These are phyloP conservation scores for Mortierella sp. DNA, from an alignment of 371 early-diverging fungal genomes.

Conservation along the genomic window DNA sequence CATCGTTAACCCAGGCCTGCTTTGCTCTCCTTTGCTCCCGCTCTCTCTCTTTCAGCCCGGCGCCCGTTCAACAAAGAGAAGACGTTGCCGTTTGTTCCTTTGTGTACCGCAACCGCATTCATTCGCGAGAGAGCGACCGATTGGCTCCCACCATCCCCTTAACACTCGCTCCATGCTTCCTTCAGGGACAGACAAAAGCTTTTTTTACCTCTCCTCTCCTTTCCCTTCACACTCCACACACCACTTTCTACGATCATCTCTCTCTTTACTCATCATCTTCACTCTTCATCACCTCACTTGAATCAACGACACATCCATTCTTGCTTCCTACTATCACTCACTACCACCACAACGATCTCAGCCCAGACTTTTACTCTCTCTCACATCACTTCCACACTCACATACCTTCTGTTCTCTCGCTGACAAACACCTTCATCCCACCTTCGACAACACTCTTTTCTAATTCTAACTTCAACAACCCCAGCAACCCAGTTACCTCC, in stretches of 20 bases:
- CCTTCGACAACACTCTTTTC: too few species aligned
- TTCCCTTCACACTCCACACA: too few species aligned
- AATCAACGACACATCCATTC: not conserved
- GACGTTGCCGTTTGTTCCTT: not conserved
- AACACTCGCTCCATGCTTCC: not conserved
- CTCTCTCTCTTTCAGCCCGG: not conserved
- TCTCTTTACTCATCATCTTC: not conserved
- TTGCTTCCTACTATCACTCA: not conserved
- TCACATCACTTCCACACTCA: too few species aligned
- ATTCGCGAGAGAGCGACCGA: too few species aligned
- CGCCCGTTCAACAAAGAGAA: too few species aligned
- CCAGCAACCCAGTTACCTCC: not conserved
- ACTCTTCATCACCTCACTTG: not conserved
- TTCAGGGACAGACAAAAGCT: slow-evolving; percentile 2
- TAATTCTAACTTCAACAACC: not conserved
- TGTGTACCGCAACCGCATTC: too few species aligned
- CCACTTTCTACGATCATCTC: too few species aligned
- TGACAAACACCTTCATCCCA: not conserved
- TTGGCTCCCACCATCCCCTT: not conserved
- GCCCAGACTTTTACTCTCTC: not conserved
- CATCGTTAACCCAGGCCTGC: too few species aligned
- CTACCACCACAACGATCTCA: not conserved
- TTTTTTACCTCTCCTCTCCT: too few species aligned
- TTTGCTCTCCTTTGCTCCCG: not conserved
- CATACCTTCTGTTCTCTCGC: not conserved